Conservation (phyloP, 2,329 filamentous ascomycete genomes). For the Diaporthe capsici region DNA sequence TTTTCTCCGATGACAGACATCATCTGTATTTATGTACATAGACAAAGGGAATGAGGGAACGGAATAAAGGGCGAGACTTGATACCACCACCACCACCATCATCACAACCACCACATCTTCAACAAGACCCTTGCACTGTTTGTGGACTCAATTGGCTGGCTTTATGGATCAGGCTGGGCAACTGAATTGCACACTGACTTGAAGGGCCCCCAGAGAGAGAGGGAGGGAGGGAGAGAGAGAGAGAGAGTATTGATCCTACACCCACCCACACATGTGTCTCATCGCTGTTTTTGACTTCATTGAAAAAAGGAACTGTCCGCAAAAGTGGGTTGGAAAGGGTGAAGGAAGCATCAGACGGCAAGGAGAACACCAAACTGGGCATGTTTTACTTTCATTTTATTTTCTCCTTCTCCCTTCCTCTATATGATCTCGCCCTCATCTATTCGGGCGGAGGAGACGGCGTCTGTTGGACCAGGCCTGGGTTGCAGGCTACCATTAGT, state of each 20-base stretch:
- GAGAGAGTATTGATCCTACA: background rate
- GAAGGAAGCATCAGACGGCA: background rate
- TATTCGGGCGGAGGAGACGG: slow-evolving; percentile 2
- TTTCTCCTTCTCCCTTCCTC: background rate
- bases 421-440: slow-evolving; percentile 5
- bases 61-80: slow-evolving; percentile 34
- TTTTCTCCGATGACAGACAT: slow-evolving; percentile 31
- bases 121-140: background rate
- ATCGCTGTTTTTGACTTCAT: background rate
- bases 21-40: slow-evolving; percentile 42
- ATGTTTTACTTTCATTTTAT: slow-evolving; percentile 7
- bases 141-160: background rate
- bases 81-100: slow-evolving; percentile 18
- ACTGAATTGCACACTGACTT: background rate
- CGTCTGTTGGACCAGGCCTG: background rate
- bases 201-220: background rate
- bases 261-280: background rate
- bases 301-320: background rate
- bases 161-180: background rate
- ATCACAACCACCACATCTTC: slow-evolving; percentile 13
- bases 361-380: background rate
- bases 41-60: slow-evolving; percentile 24
- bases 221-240: background rate
- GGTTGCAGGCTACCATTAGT: background rate
- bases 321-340: background rate